A percentile compares a stretch with the other conserved stretches of the same genome.
These are phyloP conservation scores for Salix dunnii DNA, from an alignment of 345 rosid species.

Conservation along the genomic window DNA sequence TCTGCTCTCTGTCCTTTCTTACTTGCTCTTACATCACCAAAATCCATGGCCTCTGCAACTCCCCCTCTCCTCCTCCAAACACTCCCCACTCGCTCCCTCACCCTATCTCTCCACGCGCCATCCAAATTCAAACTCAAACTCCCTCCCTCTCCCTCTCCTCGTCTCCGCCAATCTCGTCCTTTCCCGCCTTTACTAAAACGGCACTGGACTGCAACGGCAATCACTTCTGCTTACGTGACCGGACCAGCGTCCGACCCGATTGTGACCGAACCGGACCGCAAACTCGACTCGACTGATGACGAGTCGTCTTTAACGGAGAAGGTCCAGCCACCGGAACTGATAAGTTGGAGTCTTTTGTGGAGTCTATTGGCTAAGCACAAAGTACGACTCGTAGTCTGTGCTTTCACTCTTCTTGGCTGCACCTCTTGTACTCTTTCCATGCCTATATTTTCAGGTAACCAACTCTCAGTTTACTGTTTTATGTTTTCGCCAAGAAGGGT, in stretches of 20 bases:
- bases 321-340: slow-evolving; percentile 38
- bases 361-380: slow-evolving; percentile 59
- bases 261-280: slow-evolving; percentile 51
- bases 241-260: slow-evolving; percentile 76
- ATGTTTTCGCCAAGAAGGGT: background rate
- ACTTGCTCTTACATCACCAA: background rate
- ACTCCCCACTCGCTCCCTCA: slow-evolving; percentile 27
- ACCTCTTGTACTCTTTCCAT: slow-evolving; percentile 79
- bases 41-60: slow-evolving; percentile 39
- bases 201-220: slow-evolving; percentile 1
- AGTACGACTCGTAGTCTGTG: slow-evolving; percentile 45
- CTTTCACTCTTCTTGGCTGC: slow-evolving; percentile 60
- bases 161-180: slow-evolving; percentile 19
- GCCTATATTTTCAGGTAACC: slow-evolving; percentile 81
- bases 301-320: slow-evolving; percentile 23
- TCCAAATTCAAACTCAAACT: background rate
- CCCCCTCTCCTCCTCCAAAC: slow-evolving; percentile 36
- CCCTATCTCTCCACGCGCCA: slow-evolving; percentile 17
- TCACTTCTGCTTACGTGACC: slow-evolving; percentile 59
- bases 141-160: slow-evolving; percentile 7
- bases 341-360: slow-evolving; percentile 63
- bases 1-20: background rate
- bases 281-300: slow-evolving; percentile 24
- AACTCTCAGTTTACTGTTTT: background rate
- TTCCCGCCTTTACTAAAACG: slow-evolving; percentile 35